A percentile compares a stretch with the other conserved stretches of the same genome.
phyloP scores from a whole-genome alignment of 352 stramenopile species.

The Globisporangium okanoganense region DNA sequence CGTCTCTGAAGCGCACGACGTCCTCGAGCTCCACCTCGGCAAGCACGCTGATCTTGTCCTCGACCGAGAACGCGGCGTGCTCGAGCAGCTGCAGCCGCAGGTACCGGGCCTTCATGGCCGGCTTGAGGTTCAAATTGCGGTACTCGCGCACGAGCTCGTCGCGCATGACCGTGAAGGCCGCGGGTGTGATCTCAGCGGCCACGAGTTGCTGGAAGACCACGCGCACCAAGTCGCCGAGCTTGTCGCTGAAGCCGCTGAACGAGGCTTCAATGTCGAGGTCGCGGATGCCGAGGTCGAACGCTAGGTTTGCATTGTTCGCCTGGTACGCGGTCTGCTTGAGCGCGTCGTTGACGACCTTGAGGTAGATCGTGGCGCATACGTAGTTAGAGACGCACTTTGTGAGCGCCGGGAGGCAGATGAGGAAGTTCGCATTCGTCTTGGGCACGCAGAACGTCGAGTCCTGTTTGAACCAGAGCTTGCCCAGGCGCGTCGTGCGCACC shows the following conservation, averaged over 20 bases:
- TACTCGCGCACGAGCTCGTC: slow-evolving; percentile 66
- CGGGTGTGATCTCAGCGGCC: slow-evolving; percentile 22
- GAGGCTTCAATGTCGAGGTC: slow-evolving; percentile 67
- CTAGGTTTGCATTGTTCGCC: slow-evolving; percentile 50
- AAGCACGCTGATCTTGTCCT: slow-evolving; percentile 54
- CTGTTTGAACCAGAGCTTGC: slow-evolving; percentile 76
- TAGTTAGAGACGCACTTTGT: slow-evolving; percentile 37
- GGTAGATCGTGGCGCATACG: slow-evolving; percentile 63
- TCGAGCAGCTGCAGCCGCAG: slow-evolving; percentile 69
- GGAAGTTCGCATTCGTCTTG: slow-evolving; percentile 63
- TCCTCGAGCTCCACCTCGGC: slow-evolving; percentile 21
- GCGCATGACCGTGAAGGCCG: slow-evolving; percentile 42
- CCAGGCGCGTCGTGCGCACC: slow-evolving; percentile 27
- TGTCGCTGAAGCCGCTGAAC: slow-evolving; percentile 72
- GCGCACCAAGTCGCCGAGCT: slow-evolving; percentile 45
- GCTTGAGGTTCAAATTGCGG: slow-evolving; percentile 63
- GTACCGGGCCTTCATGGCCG: slow-evolving; percentile 60
- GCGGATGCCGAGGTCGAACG: slow-evolving; percentile 49
- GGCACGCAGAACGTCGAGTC: slow-evolving; percentile 62
- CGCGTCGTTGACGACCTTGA: slow-evolving; percentile 57
- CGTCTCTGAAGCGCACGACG: slow-evolving; percentile 25
- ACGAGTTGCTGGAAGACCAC: slow-evolving; percentile 45
- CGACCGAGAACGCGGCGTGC: slow-evolving; percentile 44
- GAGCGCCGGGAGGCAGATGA: slow-evolving; percentile 51
- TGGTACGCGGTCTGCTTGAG: slow-evolving; percentile 69